These are phyloP conservation scores for Toxicodendron radicans DNA, from an alignment of 345 rosid genomes.

Conservation along the genomic window DNA sequence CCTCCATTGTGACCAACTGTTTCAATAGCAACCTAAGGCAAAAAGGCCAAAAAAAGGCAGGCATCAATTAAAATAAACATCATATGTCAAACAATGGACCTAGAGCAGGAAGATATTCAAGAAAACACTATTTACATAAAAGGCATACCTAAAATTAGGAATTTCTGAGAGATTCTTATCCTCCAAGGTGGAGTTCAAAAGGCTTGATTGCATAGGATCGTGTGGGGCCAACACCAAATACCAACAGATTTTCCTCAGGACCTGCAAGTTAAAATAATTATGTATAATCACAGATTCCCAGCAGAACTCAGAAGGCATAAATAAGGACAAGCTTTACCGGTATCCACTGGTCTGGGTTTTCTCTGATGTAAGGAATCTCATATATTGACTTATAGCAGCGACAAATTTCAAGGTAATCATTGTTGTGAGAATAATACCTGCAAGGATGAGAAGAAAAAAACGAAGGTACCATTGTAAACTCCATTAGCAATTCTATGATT, in stretches of 20 bases:
- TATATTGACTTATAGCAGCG: slow-evolving; percentile 94
- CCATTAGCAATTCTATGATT: not conserved
- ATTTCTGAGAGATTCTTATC: slow-evolving; percentile 80
- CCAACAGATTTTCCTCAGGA: slow-evolving; percentile 86
- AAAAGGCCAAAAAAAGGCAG: slow-evolving; percentile 11
- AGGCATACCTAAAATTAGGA: slow-evolving; percentile 70
- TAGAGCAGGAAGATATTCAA: not conserved
- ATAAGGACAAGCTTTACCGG: slow-evolving; percentile 47
- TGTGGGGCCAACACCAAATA: slow-evolving; percentile 72
- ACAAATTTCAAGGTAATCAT: slow-evolving; percentile 86
- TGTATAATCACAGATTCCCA: slow-evolving; percentile 7
- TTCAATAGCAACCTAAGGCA: slow-evolving; percentile 66
- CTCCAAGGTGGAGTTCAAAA: slow-evolving; percentile 73
- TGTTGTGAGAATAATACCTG: slow-evolving; percentile 80
- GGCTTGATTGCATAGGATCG: slow-evolving; percentile 82
- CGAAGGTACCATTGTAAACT: not conserved
- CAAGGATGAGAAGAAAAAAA: slow-evolving; percentile 13
- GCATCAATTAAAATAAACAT: not conserved
- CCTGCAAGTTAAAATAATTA: slow-evolving; percentile 32
- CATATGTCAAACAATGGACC: not conserved
- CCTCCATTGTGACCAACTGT: slow-evolving; percentile 96
- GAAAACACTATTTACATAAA: not conserved
- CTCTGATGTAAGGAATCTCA: slow-evolving; percentile 85
- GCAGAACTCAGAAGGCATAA: not conserved
- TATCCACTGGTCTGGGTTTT: slow-evolving; percentile 69